Evolutionary conservation across 2,329 filamentous ascomycete species (phyloP).

Genomic region (Fusarium neocosmosporiellum): DNA sequence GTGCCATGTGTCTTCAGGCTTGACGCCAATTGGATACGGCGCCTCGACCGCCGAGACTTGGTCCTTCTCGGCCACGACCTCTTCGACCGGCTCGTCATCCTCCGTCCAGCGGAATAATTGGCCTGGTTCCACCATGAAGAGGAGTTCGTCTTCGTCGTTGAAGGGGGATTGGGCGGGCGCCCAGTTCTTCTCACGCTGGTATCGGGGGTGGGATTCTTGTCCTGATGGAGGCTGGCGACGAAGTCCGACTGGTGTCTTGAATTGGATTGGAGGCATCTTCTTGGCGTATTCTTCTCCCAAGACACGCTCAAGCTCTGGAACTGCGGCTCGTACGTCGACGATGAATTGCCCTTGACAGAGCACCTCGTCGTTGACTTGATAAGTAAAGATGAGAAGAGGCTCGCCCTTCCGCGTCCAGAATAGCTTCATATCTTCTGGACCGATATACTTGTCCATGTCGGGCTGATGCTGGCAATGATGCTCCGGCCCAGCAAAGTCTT

Average conservation of each 20-base stretch:
- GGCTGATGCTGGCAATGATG: slow-evolving; percentile 35
- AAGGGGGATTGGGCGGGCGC: slow-evolving; percentile 32
- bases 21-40: slow-evolving; percentile 19
- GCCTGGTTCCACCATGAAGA: slow-evolving; percentile 35
- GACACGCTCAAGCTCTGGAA: slow-evolving; percentile 26
- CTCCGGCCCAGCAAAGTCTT: slow-evolving; percentile 27
- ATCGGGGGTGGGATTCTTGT: slow-evolving; percentile 22
- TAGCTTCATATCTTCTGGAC: slow-evolving; percentile 38
- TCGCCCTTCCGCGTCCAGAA: slow-evolving; percentile 37
- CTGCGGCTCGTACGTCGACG: slow-evolving; percentile 30
- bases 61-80: neutral
- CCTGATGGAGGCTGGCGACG: slow-evolving; percentile 20
- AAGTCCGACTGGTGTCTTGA: slow-evolving; percentile 18
- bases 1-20: slow-evolving; percentile 27
- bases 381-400: slow-evolving; percentile 35
- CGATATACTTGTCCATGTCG: slow-evolving; percentile 33
- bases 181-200: slow-evolving; percentile 39
- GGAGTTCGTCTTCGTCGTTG: slow-evolving; percentile 13
- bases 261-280: slow-evolving; percentile 22
- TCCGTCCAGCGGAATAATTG: slow-evolving; percentile 27
- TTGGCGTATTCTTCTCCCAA: slow-evolving; percentile 16
- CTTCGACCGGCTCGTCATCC: slow-evolving; percentile 15
- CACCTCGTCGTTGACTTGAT: slow-evolving; percentile 32
- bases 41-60: slow-evolving; percentile 25
- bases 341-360: slow-evolving; percentile 37